Base-by-base conservation (phyloP, 2,329 filamentous ascomycete genomes). In the Ascochyta rabiei region DNA sequence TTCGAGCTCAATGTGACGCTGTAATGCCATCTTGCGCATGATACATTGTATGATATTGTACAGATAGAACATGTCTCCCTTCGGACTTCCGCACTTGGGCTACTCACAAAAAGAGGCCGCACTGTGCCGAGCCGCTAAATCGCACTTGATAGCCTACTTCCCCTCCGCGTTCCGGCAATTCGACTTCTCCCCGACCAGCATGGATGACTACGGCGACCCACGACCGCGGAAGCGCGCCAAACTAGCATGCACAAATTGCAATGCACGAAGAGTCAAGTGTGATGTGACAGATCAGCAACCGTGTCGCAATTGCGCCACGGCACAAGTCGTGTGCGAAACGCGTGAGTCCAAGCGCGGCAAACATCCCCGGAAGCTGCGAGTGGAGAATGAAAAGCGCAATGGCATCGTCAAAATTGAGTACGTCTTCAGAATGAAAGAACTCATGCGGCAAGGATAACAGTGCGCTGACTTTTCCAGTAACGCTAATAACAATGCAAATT, bases 231-330 rank as follows among this genome's bases (percentile, higher is more conserved):
- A 68, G 41, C 73, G 78, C 39, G 77, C 78, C 26, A 77, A 76
- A 54, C 68, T 77, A 53, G 77, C 78, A 7, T 80, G 78, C 55
- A 67, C 74, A 33, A 72, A 74, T 21, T 80, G 78, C 57, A 79
- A 80, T 53, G 66, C 75, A n/a, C 75, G 77, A 28, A 72, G 77
- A 30, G 77, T 80, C 31, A 77, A 77, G 47, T 80, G 78, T 57
- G 75, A 80, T 67, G 78, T 79, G n/a, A 70, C 76, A 12, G 76
- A 79, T 38, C 67, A 63, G 50, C 77, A 72, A n/a, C 77, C 77
- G 6, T 80, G 77, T 56, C 64, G 69, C 33, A 79, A 80, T 50
- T 80, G 78, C 50, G 60, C 70, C 28, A 56, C 71, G 4, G 69
- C 70, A 44, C 71, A 73, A 43, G 64, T 74, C 2, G 51, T 69